phyloP scores from a whole-genome alignment of 495 filamentous ascomycete species.

The Oleoguttula mirabilis region DNA sequence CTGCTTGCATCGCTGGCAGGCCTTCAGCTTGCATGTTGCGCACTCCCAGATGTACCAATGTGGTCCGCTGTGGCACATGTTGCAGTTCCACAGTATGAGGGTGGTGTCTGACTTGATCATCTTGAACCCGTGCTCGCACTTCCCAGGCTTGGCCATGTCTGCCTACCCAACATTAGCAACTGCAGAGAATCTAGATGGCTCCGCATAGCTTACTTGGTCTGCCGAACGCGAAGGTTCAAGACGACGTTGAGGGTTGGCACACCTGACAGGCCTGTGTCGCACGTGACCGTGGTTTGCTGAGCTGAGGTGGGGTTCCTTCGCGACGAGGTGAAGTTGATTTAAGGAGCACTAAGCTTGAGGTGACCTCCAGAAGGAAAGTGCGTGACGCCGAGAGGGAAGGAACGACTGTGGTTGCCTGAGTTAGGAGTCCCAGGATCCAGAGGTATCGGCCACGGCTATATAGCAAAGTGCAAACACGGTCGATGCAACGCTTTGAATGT shows the following conservation, averaged over 20 bases:
- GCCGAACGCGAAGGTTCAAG: too few species aligned
- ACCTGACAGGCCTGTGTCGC: not conserved
- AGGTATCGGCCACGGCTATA: conserved; percentile 7
- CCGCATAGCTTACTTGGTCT: too few species aligned
- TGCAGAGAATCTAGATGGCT: too few species aligned
- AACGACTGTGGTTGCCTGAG: not conserved
- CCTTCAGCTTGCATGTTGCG: conserved; percentile 64
- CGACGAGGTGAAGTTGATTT: not conserved
- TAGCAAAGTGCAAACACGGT: not conserved
- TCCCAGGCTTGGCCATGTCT: conserved; percentile 49
- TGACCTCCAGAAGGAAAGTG: not conserved
- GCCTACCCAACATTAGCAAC: too few species aligned
- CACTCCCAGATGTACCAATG: conserved; percentile 79
- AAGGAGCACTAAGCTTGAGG: not conserved
- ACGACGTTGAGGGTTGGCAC: not conserved
- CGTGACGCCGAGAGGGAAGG: not conserved
- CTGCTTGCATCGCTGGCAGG: conserved; percentile 53
- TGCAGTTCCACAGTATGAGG: conserved; percentile 65
- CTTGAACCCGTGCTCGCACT: conserved; percentile 59
- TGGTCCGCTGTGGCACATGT: conserved; percentile 62
- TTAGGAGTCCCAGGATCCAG: not conserved
- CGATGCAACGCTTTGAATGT: not conserved
- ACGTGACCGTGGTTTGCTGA: too few species aligned
- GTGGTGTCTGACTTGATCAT: conserved; percentile 68
- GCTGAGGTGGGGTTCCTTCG: too few species aligned